phyloP scores from a whole-genome alignment of 495 filamentous ascomycete species.

The Neurospora africana region DNA sequence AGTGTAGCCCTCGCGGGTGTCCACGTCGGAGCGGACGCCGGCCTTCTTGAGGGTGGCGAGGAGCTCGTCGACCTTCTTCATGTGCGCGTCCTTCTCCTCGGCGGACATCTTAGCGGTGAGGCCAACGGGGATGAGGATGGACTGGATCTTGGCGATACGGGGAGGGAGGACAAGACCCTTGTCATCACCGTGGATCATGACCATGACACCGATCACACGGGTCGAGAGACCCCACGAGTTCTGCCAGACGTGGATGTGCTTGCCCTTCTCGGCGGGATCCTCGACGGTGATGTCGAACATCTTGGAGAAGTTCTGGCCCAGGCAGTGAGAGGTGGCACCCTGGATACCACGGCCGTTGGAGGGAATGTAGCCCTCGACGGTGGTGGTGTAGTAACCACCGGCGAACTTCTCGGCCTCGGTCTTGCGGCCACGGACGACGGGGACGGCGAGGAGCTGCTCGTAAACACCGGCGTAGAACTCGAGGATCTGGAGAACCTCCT shows the following conservation, averaged over 20 bases:
- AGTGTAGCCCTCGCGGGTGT: slow-evolving; percentile 76
- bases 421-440: slow-evolving; percentile 81
- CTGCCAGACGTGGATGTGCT: slow-evolving; percentile 84
- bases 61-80: slow-evolving; percentile 60
- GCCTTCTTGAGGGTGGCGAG: slow-evolving; percentile 51
- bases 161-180: slow-evolving; percentile 88
- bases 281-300: slow-evolving; percentile 98
- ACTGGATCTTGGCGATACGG: slow-evolving; percentile 71
- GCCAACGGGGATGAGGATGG: slow-evolving; percentile 85
- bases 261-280: slow-evolving; percentile 49
- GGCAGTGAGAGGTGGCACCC: slow-evolving; percentile 84
- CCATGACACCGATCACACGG: slow-evolving; percentile 92
- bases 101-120: slow-evolving; percentile 75
- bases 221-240: slow-evolving; percentile 98
- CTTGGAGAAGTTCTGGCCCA: slow-evolving; percentile 94
- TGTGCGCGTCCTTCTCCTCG: slow-evolving; percentile 61
- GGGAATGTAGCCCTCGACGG: slow-evolving; percentile 90
- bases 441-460: slow-evolving; percentile 85
- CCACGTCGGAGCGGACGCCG: slow-evolving; percentile 59
- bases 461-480: slow-evolving; percentile 86
- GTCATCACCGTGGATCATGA: slow-evolving; percentile 94
- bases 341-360: slow-evolving; percentile 93
- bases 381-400: slow-evolving; percentile 89
- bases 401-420: slow-evolving; percentile 95
- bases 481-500: slow-evolving; percentile 87